Base-by-base conservation (phyloP, 2,329 filamentous ascomycete genomes). In the Trichophyton verrucosum region DNA sequence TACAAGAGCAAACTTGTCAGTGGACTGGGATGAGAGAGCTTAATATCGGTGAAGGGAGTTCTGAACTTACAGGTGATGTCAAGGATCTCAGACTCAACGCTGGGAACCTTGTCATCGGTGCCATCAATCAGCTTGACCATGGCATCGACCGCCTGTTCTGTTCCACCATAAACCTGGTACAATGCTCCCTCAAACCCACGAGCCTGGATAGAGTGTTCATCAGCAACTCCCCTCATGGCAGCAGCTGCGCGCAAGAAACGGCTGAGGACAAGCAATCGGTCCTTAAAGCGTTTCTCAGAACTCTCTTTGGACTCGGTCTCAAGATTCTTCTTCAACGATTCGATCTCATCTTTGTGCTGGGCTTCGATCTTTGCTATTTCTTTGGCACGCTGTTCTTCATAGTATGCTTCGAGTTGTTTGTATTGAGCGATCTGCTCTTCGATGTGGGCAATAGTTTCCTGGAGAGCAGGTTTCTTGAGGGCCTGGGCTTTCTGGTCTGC, bases 171-270 rank as follows among this genome's bases (percentile, higher is more conserved):
- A 36, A 86, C 81, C 66, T 84, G 77, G 62, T 84, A 76, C 61
- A 86, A 72, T 9, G 81, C 82, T 62, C 82, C 83, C 72, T 86
- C 84, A 63, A 86, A 86, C 15, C 82, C 84, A 68, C 79, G 81
- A 65, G 76, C 81, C 66, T 85, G 81, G 15, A 78, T 76, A 2
- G 80, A 79, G 60, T 80, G 78, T 57, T 82, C 80, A 63, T 85
- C 82, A 58, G 82, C 81, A 46, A 77, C 74, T 61, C 80, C 80
- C 65, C 84, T 79, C 72, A 82, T 81, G 57, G 80, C 80, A 62
- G 84, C 84, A 42, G 84, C 84, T 49, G 82, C 80, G 65, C 81
- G 78, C 65, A 86, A 70, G 74, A 86, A 86, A 66, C 82, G 81
- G 63, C 79, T 84, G 66, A 86, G 74, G 27, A 78, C 76, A 61